Base-by-base conservation (phyloP, 2,329 filamentous ascomycete species). In the Akanthomyces uredinophilus region DNA sequence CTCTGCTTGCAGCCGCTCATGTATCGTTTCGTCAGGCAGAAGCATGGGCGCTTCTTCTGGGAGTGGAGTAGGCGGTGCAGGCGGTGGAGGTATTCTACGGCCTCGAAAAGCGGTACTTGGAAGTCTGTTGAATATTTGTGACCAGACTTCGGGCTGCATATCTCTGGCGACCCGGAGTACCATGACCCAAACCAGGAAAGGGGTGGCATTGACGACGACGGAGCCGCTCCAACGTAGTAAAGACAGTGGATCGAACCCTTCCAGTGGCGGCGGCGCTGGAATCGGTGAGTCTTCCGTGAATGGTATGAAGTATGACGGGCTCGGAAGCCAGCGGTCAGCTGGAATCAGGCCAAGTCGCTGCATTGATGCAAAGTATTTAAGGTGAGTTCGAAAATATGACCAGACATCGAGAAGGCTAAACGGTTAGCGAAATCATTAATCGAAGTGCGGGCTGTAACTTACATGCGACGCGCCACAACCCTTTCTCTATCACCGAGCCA, bases 211-310 rank as follows among this genome's bases (percentile, higher is more conserved):
- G 3, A 82, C 64, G 13, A 75, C 72, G 5, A 77, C 65, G 1
- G 73, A 71, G 3, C 77, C 77, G 0, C 75, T 20, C 81, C 83
- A 86, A 27, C 68, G 66, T 2, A 75, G 61, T 5, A 84, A 49
- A 16, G 78, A 77, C 5, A 70, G 64, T 4, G 70, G 60, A 11
- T 71, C 75, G 20, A 81, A 68, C 3, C 76, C 74, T 4, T 72
- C 64, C 0, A 77, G 75, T 0, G 76, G 71, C 2, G 79, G 77
- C 2, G 81, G 82, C 0, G 79, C 70, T 1, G 74, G 69, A 32
- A 85, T 79, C 0, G 81, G 82, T 0, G 83, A 86, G 14, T 77
- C 71, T 8, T 73, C 67, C 14, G 81, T 79, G 53, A 85, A 86
- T 0, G 84, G 83, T 20, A 86, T 68, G 65, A 85, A 85, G 69